phyloP scores from a whole-genome alignment of 1,139 yeast species.

The Yamadazyma conglobata region DNA sequence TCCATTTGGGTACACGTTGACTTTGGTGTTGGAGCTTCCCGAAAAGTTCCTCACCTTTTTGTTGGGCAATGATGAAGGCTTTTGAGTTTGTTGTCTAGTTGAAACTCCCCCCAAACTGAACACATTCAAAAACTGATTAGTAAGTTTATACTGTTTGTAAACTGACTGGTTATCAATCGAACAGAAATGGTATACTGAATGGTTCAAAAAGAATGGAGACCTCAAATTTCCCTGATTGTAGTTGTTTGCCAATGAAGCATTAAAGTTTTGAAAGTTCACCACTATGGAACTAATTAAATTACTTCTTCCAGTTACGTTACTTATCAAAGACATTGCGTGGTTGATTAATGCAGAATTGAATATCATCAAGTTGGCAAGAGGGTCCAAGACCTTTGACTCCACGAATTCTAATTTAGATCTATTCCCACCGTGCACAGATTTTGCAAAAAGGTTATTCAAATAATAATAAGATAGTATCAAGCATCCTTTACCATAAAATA shows the following conservation, averaged over 20 bases:
- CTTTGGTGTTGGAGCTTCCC: too few relatives aligned
- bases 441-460: constrained; percentile 4
- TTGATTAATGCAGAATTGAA: constrained; percentile 8
- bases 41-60: constrained; percentile 2
- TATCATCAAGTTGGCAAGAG: constrained; percentile 11
- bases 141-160: constrained; percentile 13
- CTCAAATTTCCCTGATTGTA: constrained; percentile 3
- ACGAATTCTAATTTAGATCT: constrained; percentile 12
- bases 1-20: too few relatives aligned
- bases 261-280: constrained; percentile 8
- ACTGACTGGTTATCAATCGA: constrained; percentile 14
- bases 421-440: constrained; percentile 1
- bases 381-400: constrained; percentile 17
- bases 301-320: constrained; percentile 9
- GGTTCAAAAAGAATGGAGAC: constrained; percentile 12
- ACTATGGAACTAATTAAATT: constrained; percentile 11
- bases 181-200: constrained; percentile 13
- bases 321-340: constrained; percentile 5
- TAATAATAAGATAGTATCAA: constrained; percentile 18
- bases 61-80: constrained; percentile 2
- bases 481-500: constrained; percentile 28
- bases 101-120: constrained; percentile 5
- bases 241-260: constrained; percentile 7
- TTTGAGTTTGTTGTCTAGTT: neutral
- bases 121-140: constrained; percentile 12